Evolutionary conservation across 495 filamentous ascomycete genomes (phyloP).

Genomic region (Penicillium steckii): DNA sequence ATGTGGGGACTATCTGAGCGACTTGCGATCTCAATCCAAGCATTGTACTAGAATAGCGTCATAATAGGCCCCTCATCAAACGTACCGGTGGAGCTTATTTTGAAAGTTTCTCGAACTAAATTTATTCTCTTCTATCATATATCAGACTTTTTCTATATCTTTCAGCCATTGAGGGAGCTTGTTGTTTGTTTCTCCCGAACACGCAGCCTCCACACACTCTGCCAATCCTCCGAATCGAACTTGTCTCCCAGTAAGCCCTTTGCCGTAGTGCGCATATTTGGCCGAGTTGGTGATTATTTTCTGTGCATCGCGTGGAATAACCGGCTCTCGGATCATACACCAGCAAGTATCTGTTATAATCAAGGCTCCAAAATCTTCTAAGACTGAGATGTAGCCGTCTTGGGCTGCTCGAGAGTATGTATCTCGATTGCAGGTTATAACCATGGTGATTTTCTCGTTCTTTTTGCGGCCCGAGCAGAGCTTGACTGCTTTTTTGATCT

Average conservation of each 20-base stretch:
- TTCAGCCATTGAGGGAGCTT: neutral
- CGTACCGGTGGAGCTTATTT: no score
- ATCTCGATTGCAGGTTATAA: slow-evolving; percentile 22
- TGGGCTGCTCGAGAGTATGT: slow-evolving; percentile 15
- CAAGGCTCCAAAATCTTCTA: slow-evolving; percentile 25
- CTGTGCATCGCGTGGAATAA: slow-evolving; percentile 9
- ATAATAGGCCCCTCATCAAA: no score
- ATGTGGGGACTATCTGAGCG: no score
- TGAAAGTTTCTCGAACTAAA: no score
- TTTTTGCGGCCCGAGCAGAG: slow-evolving; percentile 17
- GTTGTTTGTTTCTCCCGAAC: neutral
- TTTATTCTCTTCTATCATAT: neutral
- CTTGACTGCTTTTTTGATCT: slow-evolving; percentile 11
- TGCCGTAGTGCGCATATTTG: slow-evolving; percentile 30
- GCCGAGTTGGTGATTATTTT: slow-evolving; percentile 30
- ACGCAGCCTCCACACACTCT: slow-evolving; percentile 21
- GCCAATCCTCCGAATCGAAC: slow-evolving; percentile 22
- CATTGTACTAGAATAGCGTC: no score
- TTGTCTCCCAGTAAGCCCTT: slow-evolving; percentile 14
- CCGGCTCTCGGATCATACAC: slow-evolving; percentile 30
- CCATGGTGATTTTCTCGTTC: neutral
- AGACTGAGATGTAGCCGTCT: slow-evolving; percentile 1
- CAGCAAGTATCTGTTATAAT: slow-evolving; percentile 33
- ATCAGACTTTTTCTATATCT: neutral
- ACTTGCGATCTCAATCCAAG: no score